Conservation (phyloP, 495 filamentous ascomycete genomes). For the Neurospora tetraspora region DNA sequence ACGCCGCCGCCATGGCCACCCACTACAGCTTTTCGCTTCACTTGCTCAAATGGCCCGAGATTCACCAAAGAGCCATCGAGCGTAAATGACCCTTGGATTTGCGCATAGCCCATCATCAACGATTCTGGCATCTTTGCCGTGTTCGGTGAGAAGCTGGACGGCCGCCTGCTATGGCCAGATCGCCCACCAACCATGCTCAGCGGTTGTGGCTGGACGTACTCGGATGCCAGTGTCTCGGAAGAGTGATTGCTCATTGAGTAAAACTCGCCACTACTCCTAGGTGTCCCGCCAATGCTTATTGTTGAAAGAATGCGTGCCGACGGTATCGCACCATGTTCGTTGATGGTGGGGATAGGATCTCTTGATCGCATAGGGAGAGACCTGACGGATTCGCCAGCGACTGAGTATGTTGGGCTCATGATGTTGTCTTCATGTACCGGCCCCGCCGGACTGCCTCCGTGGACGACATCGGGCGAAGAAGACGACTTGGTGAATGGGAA, state of each 20-base stretch:
- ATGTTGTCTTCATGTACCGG: constrained; percentile 14
- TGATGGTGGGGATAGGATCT: constrained; percentile 33
- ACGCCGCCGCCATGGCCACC: constrained; percentile 80
- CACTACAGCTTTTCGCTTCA: constrained; percentile 86
- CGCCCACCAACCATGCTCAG: constrained; percentile 31
- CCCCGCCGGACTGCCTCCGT: constrained; percentile 10
- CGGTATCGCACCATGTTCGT: constrained; percentile 49
- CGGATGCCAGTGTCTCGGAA: constrained; percentile 82
- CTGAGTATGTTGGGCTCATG: constrained; percentile 26
- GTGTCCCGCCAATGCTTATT: constrained; percentile 56
- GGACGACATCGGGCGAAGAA: constrained; percentile 16
- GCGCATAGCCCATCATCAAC: constrained; percentile 96
- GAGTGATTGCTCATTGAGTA: constrained; percentile 92
- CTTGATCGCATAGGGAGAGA: constrained; percentile 25
- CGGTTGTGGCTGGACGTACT: constrained; percentile 64
- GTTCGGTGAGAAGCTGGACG: constrained; percentile 46
- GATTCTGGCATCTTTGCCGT: constrained; percentile 51
- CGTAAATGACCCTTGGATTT: constrained; percentile 85
- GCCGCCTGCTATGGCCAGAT: constrained; percentile 50
- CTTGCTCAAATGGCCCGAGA: constrained; percentile 82
- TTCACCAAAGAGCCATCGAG: constrained; percentile 88
- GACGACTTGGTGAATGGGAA: constrained; percentile 51
- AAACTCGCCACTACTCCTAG: constrained; percentile 87
- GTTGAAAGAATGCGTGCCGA: constrained; percentile 61
- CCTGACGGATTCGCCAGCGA: constrained; percentile 15